A percentile compares a stretch with the other conserved stretches of the same genome.
Conservation (phyloP, 768 basidiomycete species). For the Leccinum obscurum region DNA sequence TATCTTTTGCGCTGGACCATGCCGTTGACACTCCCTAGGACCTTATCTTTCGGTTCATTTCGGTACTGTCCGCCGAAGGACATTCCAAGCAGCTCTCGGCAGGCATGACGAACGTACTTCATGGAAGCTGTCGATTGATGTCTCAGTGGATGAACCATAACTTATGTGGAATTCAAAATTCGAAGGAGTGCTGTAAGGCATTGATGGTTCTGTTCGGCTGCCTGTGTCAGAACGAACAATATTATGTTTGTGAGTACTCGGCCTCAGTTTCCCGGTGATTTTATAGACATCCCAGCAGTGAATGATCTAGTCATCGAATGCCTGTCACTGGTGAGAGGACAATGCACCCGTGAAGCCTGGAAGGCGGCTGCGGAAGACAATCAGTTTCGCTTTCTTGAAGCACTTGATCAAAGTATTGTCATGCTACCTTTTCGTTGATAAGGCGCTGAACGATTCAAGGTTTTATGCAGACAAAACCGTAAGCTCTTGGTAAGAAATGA, state of each 20-base stretch:
- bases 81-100: constrained; percentile 19
- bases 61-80: constrained; percentile 14
- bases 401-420: constrained; percentile 22
- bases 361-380: constrained; percentile 15
- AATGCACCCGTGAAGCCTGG: constrained; percentile 26
- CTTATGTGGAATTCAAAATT: constrained; percentile 27
- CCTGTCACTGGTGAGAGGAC: constrained; percentile 11
- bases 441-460: constrained; percentile 16
- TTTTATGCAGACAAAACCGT: constrained; percentile 17
- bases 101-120: constrained; percentile 19
- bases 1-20: background rate
- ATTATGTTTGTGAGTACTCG: constrained; percentile 17
- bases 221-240: constrained; percentile 22
- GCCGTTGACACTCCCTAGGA: constrained; percentile 18
- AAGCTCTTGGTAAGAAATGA: constrained; percentile 2
- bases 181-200: constrained; percentile 32
- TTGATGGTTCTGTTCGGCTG: constrained; percentile 28
- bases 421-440: background rate
- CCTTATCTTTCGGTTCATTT: constrained; percentile 25
- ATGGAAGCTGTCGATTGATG: constrained; percentile 20
- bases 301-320: constrained; percentile 22
- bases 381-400: constrained; percentile 10
- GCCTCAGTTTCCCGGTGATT: background rate
- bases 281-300: constrained; percentile 14
- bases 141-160: constrained; percentile 26